Evolutionary conservation across 1,284 basidiomycete species (phyloP).

Genomic region (Heimioporus retisporus): DNA sequence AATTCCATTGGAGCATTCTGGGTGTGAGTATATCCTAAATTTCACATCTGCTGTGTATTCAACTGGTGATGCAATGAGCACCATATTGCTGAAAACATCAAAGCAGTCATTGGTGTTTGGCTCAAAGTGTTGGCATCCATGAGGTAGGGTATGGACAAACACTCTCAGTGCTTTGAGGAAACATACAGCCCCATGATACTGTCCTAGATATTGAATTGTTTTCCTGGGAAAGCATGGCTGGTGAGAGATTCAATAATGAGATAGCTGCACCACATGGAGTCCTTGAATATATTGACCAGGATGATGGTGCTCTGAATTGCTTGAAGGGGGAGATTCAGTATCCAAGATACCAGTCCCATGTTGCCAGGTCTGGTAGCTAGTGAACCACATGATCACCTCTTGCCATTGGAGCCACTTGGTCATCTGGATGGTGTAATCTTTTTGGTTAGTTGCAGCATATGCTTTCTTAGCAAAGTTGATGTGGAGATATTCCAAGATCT

Average conservation of each 20-base stretch:
- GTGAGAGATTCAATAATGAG: neutral
- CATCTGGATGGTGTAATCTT: too few relatives aligned
- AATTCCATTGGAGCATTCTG: neutral
- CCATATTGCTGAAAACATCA: conserved; percentile 6
- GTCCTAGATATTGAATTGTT: conserved; percentile 6
- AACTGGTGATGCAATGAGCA: neutral
- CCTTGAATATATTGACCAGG: too few relatives aligned
- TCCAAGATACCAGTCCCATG: too few relatives aligned
- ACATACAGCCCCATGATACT: neutral
- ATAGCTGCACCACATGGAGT: too few relatives aligned
- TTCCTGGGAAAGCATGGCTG: neutral
- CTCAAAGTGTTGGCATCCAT: neutral
- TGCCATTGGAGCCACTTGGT: too few relatives aligned
- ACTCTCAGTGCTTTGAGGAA: conserved; percentile 3
- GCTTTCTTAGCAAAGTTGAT: too few relatives aligned
- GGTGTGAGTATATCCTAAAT: neutral
- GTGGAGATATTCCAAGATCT: too few relatives aligned
- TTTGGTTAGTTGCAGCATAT: too few relatives aligned
- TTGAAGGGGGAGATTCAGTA: too few relatives aligned
- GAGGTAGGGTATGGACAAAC: neutral
- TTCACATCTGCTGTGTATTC: neutral
- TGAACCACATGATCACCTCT: too few relatives aligned
- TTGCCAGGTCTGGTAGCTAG: too few relatives aligned
- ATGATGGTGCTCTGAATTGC: too few relatives aligned
- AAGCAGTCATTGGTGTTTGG: neutral